Percentiles rank a stretch among this genome's conserved stretches.
Conservation (phyloP, 2,329 filamentous ascomycete species). For the Hypocreales sp. region DNA sequence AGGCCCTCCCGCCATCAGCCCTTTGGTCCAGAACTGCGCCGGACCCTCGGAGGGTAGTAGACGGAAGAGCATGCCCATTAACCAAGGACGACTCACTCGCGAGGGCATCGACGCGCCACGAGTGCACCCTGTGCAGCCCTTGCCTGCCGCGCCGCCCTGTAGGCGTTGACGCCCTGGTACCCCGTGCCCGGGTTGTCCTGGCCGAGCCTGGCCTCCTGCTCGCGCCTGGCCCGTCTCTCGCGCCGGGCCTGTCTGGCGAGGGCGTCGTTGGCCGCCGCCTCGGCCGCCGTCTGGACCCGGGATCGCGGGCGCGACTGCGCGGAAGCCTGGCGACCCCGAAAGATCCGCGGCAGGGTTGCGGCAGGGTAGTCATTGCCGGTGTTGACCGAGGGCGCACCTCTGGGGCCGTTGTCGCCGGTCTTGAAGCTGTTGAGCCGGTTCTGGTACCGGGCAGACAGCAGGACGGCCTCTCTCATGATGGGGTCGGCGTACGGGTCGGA, state of each 20-base stretch:
- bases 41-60: no score
- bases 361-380: no score
- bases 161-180: slow-evolving; percentile 14
- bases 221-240: not conserved
- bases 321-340: not conserved
- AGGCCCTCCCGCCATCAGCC: no score
- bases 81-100: not conserved
- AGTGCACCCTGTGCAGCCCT: not conserved
- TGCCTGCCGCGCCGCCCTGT: slow-evolving; percentile 5
- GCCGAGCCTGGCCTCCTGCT: slow-evolving; percentile 2
- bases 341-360: no score
- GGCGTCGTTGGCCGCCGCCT: slow-evolving; percentile 1
- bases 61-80: no score
- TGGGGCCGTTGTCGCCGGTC: slow-evolving; percentile 1
- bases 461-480: slow-evolving; percentile 12
- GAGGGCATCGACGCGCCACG: not conserved
- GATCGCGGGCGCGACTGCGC: not conserved
- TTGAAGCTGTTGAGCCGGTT: slow-evolving; percentile 7
- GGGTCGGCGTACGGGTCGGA: slow-evolving; percentile 9
- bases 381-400: not conserved
- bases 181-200: slow-evolving; percentile 2
- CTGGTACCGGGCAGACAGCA: slow-evolving; percentile 11
- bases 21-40: no score
- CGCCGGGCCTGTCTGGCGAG: not conserved
- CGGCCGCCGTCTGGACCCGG: not conserved